phyloP scores from a whole-genome alignment of 192 early-diverging fungal genomes.

The Linnemannia hyalina region DNA sequence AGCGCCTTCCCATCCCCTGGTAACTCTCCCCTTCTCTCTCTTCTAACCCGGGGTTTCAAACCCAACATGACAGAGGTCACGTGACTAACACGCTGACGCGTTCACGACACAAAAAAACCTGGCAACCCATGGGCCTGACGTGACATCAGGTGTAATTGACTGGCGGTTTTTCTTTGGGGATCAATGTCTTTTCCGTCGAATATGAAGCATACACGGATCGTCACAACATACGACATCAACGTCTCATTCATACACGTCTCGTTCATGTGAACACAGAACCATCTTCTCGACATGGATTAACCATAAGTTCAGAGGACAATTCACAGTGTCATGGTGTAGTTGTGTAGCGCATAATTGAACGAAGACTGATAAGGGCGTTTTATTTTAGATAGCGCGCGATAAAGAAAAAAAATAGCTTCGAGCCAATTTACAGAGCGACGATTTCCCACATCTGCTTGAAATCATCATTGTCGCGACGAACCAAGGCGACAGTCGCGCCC shows the following conservation, averaged over 20 bases:
- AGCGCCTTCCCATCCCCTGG: too few species aligned
- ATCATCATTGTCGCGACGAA: slow-evolving; percentile 18
- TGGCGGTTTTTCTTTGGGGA: neutral
- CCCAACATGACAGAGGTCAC: too few species aligned
- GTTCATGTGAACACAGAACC: neutral
- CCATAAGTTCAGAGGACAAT: neutral
- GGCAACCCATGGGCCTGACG: too few species aligned
- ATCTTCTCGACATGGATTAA: neutral
- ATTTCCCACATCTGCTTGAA: slow-evolving; percentile 16
- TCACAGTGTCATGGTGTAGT: neutral
- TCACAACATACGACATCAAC: too few species aligned
- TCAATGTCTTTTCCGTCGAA: neutral
- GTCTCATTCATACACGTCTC: too few species aligned
- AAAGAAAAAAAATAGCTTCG: neutral
- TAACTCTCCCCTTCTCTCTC: too few species aligned
- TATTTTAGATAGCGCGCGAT: neutral
- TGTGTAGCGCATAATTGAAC: neutral
- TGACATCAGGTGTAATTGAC: too few species aligned
- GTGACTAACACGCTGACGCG: too few species aligned
- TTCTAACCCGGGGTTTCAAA: too few species aligned
- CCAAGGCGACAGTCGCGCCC: neutral
- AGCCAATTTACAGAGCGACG: neutral
- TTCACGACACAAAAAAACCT: too few species aligned
- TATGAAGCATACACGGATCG: neutral
- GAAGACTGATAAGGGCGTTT: neutral